Conservation (phyloP, 306 rosid genomes). For the Cucurbita moschata region DNA sequence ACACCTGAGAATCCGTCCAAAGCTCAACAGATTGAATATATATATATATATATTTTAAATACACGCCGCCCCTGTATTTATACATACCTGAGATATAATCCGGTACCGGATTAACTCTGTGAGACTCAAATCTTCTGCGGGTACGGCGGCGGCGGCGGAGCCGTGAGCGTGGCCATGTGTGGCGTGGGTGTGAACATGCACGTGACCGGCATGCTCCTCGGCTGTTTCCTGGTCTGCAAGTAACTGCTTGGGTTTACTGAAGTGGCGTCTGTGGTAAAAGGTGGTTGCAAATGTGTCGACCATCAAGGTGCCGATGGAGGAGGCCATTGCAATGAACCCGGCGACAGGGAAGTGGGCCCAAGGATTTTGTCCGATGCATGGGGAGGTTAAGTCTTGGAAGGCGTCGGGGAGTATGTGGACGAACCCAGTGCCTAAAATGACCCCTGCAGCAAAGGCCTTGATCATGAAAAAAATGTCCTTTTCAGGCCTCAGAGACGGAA, state of each 20-base stretch:
- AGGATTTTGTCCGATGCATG: constrained; percentile 32
- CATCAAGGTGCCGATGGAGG: constrained; percentile 55
- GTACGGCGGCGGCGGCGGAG: constrained; percentile 4
- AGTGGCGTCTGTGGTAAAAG: constrained; percentile 39
- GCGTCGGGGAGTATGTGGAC: constrained; percentile 66
- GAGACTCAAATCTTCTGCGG: constrained; percentile 19
- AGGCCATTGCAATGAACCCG: constrained; percentile 48
- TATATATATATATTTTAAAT: neutral
- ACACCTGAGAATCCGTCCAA: constrained; percentile 26
- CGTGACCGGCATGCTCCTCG: constrained; percentile 48
- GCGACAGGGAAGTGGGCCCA: constrained; percentile 50
- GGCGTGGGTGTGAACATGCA: constrained; percentile 88
- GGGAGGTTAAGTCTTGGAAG: constrained; percentile 33
- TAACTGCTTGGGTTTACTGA: constrained; percentile 25
- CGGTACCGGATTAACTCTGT: constrained; percentile 42
- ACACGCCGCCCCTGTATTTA: neutral
- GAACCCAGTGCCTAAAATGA: constrained; percentile 54
- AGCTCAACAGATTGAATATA: neutral
- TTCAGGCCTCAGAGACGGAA: constrained; percentile 34
- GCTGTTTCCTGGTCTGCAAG: constrained; percentile 29
- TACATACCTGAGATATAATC: constrained; percentile 61
- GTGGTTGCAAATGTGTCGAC: constrained; percentile 48
- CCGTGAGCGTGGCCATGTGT: constrained; percentile 96
- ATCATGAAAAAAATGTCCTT: constrained; percentile 44
- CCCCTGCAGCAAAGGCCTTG: constrained; percentile 67